A percentile compares a stretch with the other conserved stretches of the same genome.
Evolutionary conservation across 2,329 filamentous ascomycete genomes (phyloP).

Genomic region (Cordyceps cateniannulata): DNA sequence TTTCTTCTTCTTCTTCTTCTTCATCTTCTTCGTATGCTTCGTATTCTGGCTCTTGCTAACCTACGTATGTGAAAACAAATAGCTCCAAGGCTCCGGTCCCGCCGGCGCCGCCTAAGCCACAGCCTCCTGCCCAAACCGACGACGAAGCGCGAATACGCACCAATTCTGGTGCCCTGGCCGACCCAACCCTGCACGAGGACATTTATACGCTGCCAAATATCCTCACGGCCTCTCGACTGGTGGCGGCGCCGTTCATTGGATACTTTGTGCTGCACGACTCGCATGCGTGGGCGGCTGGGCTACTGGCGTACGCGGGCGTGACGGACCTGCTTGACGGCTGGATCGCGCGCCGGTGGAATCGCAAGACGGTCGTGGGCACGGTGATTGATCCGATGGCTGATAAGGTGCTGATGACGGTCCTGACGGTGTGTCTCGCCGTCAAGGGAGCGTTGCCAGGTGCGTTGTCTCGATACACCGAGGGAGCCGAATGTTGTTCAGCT

Average conservation of each 20-base stretch:
- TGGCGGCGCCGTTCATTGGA: slow-evolving; percentile 77
- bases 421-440: slow-evolving; percentile 77
- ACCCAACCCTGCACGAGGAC: slow-evolving; percentile 59
- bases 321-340: slow-evolving; percentile 92
- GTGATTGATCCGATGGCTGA: slow-evolving; percentile 97
- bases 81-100: background rate
- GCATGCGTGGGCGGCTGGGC: slow-evolving; percentile 67
- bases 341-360: slow-evolving; percentile 81
- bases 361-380: slow-evolving; percentile 89
- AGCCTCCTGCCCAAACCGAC: background rate
- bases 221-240: slow-evolving; percentile 77
- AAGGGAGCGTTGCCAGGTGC: slow-evolving; percentile 75
- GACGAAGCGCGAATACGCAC: background rate
- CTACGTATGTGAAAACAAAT: background rate
- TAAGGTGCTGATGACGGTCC: slow-evolving; percentile 89
- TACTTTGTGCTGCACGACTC: slow-evolving; percentile 83
- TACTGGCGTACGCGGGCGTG: slow-evolving; percentile 89
- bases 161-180: background rate
- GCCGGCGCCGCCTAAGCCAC: background rate
- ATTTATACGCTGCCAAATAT: slow-evolving; percentile 97
- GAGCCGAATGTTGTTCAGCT: no score
- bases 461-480: no score
- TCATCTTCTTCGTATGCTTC: no score
- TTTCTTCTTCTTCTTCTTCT: no score
- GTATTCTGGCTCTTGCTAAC: background rate